Base-by-base conservation (phyloP, 2,329 filamentous ascomycete species). In the Chrysoporthe deuterocubensis region DNA sequence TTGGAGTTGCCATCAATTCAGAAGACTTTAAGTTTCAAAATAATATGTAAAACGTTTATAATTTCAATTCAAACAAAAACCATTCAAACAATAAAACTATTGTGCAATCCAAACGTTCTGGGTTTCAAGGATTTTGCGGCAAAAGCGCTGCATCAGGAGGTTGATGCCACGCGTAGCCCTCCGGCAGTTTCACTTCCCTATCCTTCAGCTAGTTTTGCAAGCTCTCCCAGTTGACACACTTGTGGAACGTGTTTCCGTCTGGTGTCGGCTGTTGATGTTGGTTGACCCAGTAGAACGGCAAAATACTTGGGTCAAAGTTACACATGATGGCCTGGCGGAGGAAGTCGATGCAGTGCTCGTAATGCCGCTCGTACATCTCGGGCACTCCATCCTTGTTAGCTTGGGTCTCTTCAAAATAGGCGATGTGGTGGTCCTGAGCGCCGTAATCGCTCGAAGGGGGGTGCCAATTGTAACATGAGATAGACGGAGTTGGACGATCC, bases 331-430 rank as follows among this genome's bases (percentile, higher is more conserved):
- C 60, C 60, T 50, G 60, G 21, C 60, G 60, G 40, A 62, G 34
- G 60, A 34, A 62, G 34, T 72, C 71, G 14, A 62, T 48, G 34
- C 60, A 62, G 34, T 62, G 60, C 18, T 62, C 60, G 44, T 62
- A 50, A 37, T 62, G 60, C 18, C 60, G 60, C 44, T 62, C 60
- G 32, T 62, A 62, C 60, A 62, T 62, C 44, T 62, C 60, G n/a
- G 60, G 60, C n/a, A 37, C 60, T 7, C 60, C 60, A 4, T 50
- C 42, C 44, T 50, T 62, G 60, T 48, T 50, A 26, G 42, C 60
- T 43, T 62, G n/a, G 16, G 60, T 62, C 26, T 52, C n/a, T 26
- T 26, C 21, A 46, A 62, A 50, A 13, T 62, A 48, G 14, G 60
- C 42, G 2, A 50, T 62, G 44, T 62, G 44, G 14, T 62, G 60